Percentiles rank a stretch among this genome's conserved stretches.
These are phyloP conservation scores for Pythium monospermum DNA, from an alignment of 352 stramenopile genomes.

Conservation along the genomic window DNA sequence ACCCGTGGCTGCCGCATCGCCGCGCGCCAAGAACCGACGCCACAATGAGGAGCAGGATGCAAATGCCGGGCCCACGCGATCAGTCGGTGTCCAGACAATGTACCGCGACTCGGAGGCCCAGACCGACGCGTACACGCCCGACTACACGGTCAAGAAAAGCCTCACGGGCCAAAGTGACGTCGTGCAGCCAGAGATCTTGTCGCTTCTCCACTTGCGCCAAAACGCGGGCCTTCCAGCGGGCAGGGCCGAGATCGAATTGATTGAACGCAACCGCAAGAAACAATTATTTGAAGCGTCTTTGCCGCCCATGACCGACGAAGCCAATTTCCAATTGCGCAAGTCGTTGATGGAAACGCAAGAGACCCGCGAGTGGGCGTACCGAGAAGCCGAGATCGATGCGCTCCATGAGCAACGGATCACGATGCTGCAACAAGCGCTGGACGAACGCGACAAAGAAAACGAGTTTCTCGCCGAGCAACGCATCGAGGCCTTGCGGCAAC, in stretches of 20 bases:
- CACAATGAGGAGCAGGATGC: constrained; percentile 21
- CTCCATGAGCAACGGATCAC: constrained; percentile 75
- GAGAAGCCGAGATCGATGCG: constrained; percentile 87
- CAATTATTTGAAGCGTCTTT: constrained; percentile 79
- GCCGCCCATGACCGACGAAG: constrained; percentile 93
- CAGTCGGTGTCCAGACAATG: constrained; percentile 86
- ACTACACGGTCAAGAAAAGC: constrained; percentile 81
- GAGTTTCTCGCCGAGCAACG: constrained; percentile 91
- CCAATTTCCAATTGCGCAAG: constrained; percentile 87
- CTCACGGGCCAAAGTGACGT: constrained; percentile 23
- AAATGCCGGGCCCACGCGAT: constrained; percentile 41
- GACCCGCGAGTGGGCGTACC: constrained; percentile 80
- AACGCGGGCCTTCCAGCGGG: constrained; percentile 73
- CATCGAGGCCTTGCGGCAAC: constrained; percentile 83
- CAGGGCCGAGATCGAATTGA: constrained; percentile 85
- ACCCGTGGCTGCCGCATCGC: constrained; percentile 30
- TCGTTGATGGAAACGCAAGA: constrained; percentile 92
- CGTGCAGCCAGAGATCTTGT: constrained; percentile 78
- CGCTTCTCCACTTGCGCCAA: constrained; percentile 67
- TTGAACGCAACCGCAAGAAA: constrained; percentile 88
- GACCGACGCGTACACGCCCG: constrained; percentile 91
- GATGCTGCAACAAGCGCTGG: constrained; percentile 75
- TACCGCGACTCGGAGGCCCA: constrained; percentile 93
- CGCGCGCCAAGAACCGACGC: constrained; percentile 26
- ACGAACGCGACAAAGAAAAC: constrained; percentile 85